Evolutionary conservation across 257 asterid species (phyloP).

Genomic region (Ophiorrhiza pumila): DNA sequence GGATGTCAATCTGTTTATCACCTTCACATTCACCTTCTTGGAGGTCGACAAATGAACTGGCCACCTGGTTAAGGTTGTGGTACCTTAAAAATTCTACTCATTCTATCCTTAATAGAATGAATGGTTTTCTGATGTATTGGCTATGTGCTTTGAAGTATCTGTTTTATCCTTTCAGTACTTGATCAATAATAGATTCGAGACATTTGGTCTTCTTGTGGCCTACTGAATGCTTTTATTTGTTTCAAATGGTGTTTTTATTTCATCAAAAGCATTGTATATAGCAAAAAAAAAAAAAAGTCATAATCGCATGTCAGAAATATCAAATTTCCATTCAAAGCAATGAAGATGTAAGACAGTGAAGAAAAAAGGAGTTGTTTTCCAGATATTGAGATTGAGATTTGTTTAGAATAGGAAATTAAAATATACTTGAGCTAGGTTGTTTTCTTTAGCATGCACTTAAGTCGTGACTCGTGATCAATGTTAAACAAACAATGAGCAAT

Average conservation of each 20-base stretch:
- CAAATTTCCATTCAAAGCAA: background rate
- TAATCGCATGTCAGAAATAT: background rate
- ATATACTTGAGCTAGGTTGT: background rate
- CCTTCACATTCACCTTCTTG: slow-evolving; percentile 85
- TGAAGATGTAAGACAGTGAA: background rate
- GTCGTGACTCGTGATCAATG: slow-evolving; percentile 4
- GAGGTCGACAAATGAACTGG: slow-evolving; percentile 99
- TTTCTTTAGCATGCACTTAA: background rate
- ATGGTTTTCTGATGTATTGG: background rate
- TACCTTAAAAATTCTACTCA: background rate
- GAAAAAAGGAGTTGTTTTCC: background rate
- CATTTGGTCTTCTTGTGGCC: background rate
- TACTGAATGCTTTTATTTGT: background rate
- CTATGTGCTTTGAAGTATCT: background rate
- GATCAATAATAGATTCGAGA: background rate
- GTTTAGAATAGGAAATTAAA: background rate
- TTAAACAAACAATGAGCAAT: background rate
- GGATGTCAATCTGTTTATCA: slow-evolving; percentile 97
- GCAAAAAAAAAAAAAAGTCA: background rate
- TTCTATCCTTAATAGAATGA: background rate
- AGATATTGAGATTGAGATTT: background rate
- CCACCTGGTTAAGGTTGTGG: slow-evolving; percentile 67
- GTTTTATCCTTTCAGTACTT: background rate
- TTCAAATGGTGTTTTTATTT: background rate
- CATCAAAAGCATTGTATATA: no score